These are phyloP conservation scores for Mycosphaerella arachidis DNA, from an alignment of 2,329 filamentous ascomycete species.

Conservation along the genomic window DNA sequence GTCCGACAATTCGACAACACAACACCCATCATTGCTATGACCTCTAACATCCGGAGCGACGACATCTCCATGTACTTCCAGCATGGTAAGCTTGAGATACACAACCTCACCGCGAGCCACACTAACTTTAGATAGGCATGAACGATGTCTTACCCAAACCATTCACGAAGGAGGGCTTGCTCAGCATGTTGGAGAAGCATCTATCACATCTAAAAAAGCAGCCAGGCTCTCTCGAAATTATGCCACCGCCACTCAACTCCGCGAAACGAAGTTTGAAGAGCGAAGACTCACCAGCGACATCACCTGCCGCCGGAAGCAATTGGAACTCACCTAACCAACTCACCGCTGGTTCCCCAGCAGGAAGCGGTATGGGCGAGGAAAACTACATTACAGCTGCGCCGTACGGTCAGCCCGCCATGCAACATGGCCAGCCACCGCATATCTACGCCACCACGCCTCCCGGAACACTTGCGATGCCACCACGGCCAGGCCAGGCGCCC, in stretches of 20 bases:
- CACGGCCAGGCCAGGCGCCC: conserved; percentile 21
- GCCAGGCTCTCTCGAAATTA: conserved; percentile 34
- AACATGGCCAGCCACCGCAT: conserved; percentile 7
- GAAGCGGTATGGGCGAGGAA: conserved; percentile 41
- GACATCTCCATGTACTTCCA: conserved; percentile 97
- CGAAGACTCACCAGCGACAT: conserved; percentile 59
- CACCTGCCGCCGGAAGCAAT: conserved; percentile 55
- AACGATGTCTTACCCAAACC: conserved; percentile 96
- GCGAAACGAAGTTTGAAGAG: conserved; percentile 56
- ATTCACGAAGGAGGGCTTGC: conserved; percentile 79
- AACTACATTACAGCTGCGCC: conserved; percentile 45
- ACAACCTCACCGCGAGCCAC: background rate
- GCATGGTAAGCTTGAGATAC: conserved; percentile 62
- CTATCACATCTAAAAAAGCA: conserved; percentile 73
- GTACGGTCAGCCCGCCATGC: conserved; percentile 30
- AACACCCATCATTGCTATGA: conserved; percentile 95
- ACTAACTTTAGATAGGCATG: conserved; percentile 62
- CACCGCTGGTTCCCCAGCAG: conserved; percentile 54
- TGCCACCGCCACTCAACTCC: conserved; percentile 52
- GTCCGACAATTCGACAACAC: conserved; percentile 80
- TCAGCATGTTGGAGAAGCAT: conserved; percentile 81
- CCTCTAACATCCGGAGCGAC: conserved; percentile 92
- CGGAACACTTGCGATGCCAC: conserved; percentile 35
- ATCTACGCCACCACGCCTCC: conserved; percentile 39
- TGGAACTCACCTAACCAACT: conserved; percentile 62